A percentile compares a stretch with the other conserved stretches of the same genome.
phyloP scores from a whole-genome alignment of 108 stramenopile genomes.

The Skeletonema tropicum region DNA sequence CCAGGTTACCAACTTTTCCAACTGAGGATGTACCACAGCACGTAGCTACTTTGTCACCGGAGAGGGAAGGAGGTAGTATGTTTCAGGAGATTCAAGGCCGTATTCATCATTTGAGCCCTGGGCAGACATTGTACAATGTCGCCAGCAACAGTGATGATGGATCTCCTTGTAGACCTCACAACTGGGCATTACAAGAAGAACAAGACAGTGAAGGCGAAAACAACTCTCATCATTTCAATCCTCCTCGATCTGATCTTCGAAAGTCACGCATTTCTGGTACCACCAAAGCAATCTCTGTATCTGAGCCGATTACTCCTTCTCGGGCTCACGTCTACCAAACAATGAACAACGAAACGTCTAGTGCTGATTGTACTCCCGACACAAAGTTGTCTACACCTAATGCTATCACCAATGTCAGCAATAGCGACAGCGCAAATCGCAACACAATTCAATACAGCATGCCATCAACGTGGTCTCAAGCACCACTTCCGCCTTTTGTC shows the following conservation, averaged over 20 bases:
- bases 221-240: constrained; percentile 7
- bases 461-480: constrained; percentile 10
- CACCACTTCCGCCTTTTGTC: constrained; percentile 35
- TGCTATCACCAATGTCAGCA: constrained; percentile 8
- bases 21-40: neutral
- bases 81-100: constrained; percentile 14
- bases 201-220: neutral
- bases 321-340: constrained; percentile 22
- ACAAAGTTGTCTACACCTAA: neutral
- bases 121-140: constrained; percentile 42
- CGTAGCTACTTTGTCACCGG: neutral
- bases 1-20: neutral
- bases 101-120: constrained; percentile 40
- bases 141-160: constrained; percentile 25
- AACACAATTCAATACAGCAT: constrained; percentile 5
- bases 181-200: neutral
- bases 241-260: constrained; percentile 12
- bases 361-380: neutral
- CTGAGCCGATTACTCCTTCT: constrained; percentile 33
- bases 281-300: neutral
- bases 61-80: neutral
- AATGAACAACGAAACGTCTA: constrained; percentile 23
- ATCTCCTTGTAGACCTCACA: neutral
- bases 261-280: neutral
- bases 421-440: neutral